Evolutionary conservation across 306 rosid genomes (phyloP), one percentile per base, ranked within the genome.

Genomic region (Quillaja saponaria): DNA sequence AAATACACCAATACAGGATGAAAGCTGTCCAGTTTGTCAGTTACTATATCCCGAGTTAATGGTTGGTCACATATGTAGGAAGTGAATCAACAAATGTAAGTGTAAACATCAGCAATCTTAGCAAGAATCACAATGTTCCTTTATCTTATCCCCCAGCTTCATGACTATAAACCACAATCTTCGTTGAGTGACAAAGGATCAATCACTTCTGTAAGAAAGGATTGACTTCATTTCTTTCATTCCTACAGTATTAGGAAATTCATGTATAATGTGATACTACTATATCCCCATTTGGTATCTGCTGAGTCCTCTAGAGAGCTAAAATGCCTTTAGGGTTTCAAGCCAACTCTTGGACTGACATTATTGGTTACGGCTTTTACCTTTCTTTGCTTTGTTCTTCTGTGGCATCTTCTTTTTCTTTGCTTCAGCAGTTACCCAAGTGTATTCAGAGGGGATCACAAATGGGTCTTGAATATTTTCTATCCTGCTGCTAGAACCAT

Each of bases 341-440:
- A 59, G 47, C 71, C 67, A 39, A 9, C 64, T 52, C 48, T 33
- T 58, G 59, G 25, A 42, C 18, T 19, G 48, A 40, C 71, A 53
- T 68, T 79, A 78, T 63, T 75, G 76, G 59, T 64, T 78, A 61
- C 77, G 95, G 77, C 76, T 72, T 81, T 76, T 94, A 51, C 84
- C 92, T 81, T 85, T 89, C 95, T 78, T 94, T 58, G 87, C 75
- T 49, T 76, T 94, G 86, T 76, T 89, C 81, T 85, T 94, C 83
- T 94, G 97, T 77, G 83, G 99, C 87, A 94, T 80, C 74, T 78
- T 89, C 83, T 83, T 87, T 44, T 80, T 94, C 84, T 87, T 94
- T 19, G 80, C 94, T 69, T 87, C 97, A 2, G 95, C 95, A 12
- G 84, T 85, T 39, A 89, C 74, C 99, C 99, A 85, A 10, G 87